Conservation (phyloP, 164 flowering plant genomes). For the Berberis vulgaris region DNA sequence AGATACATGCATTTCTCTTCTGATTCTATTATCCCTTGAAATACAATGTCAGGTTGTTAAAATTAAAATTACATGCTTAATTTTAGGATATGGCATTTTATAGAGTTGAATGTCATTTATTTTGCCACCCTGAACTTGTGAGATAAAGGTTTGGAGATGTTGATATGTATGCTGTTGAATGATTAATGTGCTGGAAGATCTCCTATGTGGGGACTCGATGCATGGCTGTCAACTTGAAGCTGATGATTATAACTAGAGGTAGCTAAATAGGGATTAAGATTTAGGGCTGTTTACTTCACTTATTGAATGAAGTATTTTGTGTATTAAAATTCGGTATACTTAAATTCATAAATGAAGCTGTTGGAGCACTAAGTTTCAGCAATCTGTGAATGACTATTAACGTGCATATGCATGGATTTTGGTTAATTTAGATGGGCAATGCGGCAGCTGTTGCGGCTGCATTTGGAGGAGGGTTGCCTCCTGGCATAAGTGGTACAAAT, state of each 20-base stretch:
- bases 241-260: background rate
- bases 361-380: no score
- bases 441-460: slow-evolving; percentile 89
- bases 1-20: no score
- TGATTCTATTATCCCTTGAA: no score
- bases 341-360: no score
- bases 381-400: background rate
- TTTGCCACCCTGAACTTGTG: background rate
- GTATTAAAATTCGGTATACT: background rate
- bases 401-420: background rate
- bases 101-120: background rate
- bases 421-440: slow-evolving; percentile 59
- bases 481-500: slow-evolving; percentile 90
- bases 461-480: slow-evolving; percentile 91
- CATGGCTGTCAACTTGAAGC: background rate
- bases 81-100: background rate
- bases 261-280: background rate
- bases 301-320: background rate
- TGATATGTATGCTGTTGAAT: background rate
- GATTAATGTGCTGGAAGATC: background rate
- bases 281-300: background rate
- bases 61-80: background rate
- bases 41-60: no score
- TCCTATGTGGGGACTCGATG: background rate
- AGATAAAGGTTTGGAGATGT: background rate